Conservation (phyloP, 116 monocot genomes). For the Posidonia oceanica region DNA sequence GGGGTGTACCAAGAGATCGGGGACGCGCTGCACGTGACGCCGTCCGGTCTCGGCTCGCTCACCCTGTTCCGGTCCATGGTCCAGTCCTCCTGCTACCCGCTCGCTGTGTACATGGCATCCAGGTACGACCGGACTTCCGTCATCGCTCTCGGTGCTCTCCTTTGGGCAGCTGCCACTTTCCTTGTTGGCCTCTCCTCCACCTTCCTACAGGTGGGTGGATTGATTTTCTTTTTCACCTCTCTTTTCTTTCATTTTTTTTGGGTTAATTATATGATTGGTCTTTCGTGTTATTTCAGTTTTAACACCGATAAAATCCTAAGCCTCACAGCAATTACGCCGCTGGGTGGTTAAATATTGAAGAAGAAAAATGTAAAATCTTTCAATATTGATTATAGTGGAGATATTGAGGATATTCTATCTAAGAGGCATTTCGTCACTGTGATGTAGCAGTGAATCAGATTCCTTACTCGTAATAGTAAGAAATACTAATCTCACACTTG, state of each 20-base stretch:
- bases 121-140: constrained; percentile 70
- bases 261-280: too few relatives aligned
- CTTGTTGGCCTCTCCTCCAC: constrained; percentile 75
- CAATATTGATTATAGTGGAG: too few relatives aligned
- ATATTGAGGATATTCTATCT: too few relatives aligned
- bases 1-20: constrained; percentile 85
- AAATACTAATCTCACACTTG: too few relatives aligned
- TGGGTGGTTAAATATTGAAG: too few relatives aligned
- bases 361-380: too few relatives aligned
- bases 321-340: too few relatives aligned
- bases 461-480: too few relatives aligned
- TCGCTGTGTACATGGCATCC: constrained; percentile 71
- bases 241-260: neutral
- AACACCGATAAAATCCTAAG: too few relatives aligned
- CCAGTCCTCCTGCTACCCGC: constrained; percentile 71
- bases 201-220: constrained; percentile 50
- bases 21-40: constrained; percentile 43
- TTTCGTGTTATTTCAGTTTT: too few relatives aligned
- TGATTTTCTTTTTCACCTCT: neutral
- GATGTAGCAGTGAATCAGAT: too few relatives aligned
- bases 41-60: constrained; percentile 60
- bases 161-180: constrained; percentile 92
- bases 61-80: constrained; percentile 83
- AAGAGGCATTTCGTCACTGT: too few relatives aligned
- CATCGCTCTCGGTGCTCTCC: constrained; percentile 80